These are phyloP conservation scores for Macrophomina tecta DNA, from an alignment of 2,329 filamentous ascomycete species.

Conservation along the genomic window DNA sequence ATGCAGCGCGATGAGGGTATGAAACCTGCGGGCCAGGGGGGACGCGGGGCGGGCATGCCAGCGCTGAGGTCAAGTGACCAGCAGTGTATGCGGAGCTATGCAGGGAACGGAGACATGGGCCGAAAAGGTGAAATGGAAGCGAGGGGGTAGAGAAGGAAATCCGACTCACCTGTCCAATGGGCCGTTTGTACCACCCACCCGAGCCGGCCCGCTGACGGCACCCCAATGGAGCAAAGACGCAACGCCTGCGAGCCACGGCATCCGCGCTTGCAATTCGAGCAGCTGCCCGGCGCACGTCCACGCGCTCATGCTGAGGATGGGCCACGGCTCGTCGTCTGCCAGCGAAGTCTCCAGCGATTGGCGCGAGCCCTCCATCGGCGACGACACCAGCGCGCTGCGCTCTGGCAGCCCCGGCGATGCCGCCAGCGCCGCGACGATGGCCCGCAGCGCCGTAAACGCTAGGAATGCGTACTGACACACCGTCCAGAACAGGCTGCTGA, in stretches of 20 bases:
- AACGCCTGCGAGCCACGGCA: constrained; percentile 87
- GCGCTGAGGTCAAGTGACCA: constrained; percentile 65
- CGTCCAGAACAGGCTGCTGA: constrained; percentile 55
- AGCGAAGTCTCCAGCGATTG: constrained; percentile 37
- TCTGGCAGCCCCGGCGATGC: constrained; percentile 71
- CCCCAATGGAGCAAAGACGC: constrained; percentile 78
- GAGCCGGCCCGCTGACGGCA: constrained; percentile 74
- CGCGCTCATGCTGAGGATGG: constrained; percentile 76
- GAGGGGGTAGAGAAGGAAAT: constrained; percentile 34
- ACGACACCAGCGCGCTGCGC: constrained; percentile 48
- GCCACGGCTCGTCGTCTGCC: constrained; percentile 42
- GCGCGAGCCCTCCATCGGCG: constrained; percentile 38
- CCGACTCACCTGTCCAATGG: constrained; percentile 86
- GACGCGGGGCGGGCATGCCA: constrained; percentile 13
- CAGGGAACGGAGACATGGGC: constrained; percentile 38
- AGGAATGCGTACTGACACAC: constrained; percentile 57
- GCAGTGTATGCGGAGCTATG: constrained; percentile 59
- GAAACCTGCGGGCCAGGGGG: constrained; percentile 18
- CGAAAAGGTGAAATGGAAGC: constrained; percentile 36
- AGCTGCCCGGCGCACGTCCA: constrained; percentile 77
- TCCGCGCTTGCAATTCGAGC: constrained; percentile 75
- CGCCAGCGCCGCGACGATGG: constrained; percentile 68
- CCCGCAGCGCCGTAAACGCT: constrained; percentile 68
- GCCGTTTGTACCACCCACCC: constrained; percentile 75
- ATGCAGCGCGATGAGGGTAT: constrained; percentile 28